Percentiles rank a stretch among this genome's conserved stretches.
phyloP scores from a whole-genome alignment of 2,329 filamentous ascomycete species.

The Diaporthe vexans region DNA sequence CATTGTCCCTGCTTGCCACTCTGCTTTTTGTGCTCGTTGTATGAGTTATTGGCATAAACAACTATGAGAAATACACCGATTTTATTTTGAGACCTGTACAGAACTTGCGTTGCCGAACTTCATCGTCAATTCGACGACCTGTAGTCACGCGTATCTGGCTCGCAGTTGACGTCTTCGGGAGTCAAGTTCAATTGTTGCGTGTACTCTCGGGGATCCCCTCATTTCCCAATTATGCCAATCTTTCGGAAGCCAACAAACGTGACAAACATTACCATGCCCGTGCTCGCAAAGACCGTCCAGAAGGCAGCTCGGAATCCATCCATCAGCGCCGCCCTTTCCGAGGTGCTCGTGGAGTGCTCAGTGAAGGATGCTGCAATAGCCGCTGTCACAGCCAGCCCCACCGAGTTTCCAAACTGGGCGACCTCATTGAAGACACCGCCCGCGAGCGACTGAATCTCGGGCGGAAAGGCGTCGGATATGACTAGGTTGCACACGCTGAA shows the following conservation, averaged over 20 bases:
- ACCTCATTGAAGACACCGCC: slow-evolving; percentile 73
- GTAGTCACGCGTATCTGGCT: too few relatives aligned
- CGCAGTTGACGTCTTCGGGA: background rate
- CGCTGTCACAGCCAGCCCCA: slow-evolving; percentile 66
- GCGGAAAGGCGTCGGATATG: slow-evolving; percentile 67
- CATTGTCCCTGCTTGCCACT: background rate
- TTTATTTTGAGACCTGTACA: too few relatives aligned
- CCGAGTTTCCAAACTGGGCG: slow-evolving; percentile 67
- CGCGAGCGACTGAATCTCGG: slow-evolving; percentile 68
- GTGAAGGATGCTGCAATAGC: slow-evolving; percentile 63
- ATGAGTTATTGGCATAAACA: background rate
- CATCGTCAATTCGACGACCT: background rate
- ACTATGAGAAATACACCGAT: background rate
- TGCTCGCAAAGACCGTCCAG: slow-evolving; percentile 65
- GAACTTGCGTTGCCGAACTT: too few relatives aligned
- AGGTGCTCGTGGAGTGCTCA: slow-evolving; percentile 50
- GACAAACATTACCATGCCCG: slow-evolving; percentile 55
- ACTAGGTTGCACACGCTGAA: slow-evolving; percentile 70
- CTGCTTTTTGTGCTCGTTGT: background rate
- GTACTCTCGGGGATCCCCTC: background rate
- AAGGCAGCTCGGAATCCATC: slow-evolving; percentile 66
- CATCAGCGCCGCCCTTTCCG: slow-evolving; percentile 56
- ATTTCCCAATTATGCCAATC: slow-evolving; percentile 19
- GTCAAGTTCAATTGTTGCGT: background rate
- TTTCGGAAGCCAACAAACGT: slow-evolving; percentile 59